These are phyloP conservation scores for Sorghum bicolor DNA, from an alignment of 176 grass and related monocot genomes.

Conservation along the genomic window Sorghum_bicolor_NCBIv3 NC_012879.2:45834501-45835000, in stretches of 20 bases:
- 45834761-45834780: not conserved
- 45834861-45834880: not conserved
- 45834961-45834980: no score
- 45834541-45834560: not conserved
- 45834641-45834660: not conserved
- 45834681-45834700: not conserved
- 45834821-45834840: not conserved
- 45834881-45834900: not conserved
- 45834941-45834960: no score
- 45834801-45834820: not conserved
- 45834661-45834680: not conserved
- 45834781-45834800: not conserved
- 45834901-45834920: not conserved
- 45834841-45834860: not conserved
- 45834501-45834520: not conserved
- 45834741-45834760: not conserved
- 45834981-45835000: no score
- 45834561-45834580: not conserved
- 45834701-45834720: not conserved
- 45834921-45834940: no score
- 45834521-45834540: not conserved
- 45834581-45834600: not conserved
- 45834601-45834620: constrained; percentile 18
- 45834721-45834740: not conserved
- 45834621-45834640: not conserved